Evolutionary conservation across 2,329 filamentous ascomycete species (phyloP).

Genomic region (Verticillium tricorpus): DNA sequence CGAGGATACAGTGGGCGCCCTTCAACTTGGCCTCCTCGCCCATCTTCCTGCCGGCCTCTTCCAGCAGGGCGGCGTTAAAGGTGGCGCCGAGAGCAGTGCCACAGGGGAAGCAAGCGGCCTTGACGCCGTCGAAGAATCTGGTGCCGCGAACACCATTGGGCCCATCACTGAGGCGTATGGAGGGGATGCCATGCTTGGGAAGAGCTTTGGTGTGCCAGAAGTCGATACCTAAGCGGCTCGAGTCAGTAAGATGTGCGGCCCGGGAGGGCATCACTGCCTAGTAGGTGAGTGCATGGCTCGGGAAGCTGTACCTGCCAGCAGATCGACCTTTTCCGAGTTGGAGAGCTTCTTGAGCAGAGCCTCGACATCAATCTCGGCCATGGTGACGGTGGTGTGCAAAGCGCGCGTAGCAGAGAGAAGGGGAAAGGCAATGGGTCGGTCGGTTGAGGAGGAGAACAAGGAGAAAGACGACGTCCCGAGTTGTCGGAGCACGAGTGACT

Average conservation of each 20-base stretch:
- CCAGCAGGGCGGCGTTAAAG: constrained; percentile 49
- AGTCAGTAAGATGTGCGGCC: not conserved
- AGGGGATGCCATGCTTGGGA: constrained; percentile 56
- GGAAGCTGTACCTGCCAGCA: constrained; percentile 39
- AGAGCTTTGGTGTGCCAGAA: constrained; percentile 66
- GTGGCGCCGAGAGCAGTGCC: constrained; percentile 54
- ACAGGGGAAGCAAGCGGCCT: constrained; percentile 57
- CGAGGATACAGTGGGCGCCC: constrained; percentile 53
- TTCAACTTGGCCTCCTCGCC: constrained; percentile 50
- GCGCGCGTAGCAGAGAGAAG: not conserved
- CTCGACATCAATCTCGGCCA: constrained; percentile 48
- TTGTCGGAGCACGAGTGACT: not conserved
- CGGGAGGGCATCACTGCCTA: no score
- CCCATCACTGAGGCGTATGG: constrained; percentile 62
- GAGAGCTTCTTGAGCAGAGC: constrained; percentile 50
- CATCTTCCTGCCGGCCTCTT: constrained; percentile 46
- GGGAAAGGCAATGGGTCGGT: not conserved
- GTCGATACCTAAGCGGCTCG: constrained; percentile 46
- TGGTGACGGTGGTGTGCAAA: not conserved
- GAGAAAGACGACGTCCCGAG: not conserved
- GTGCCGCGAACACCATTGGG: constrained; percentile 66
- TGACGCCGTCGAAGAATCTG: constrained; percentile 61
- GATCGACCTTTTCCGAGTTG: constrained; percentile 46
- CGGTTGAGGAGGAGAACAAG: not conserved
- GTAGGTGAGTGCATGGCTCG: not conserved